Conservation (phyloP, 1,139 yeast genomes). For the Saccharomyces hybrid region DNA sequence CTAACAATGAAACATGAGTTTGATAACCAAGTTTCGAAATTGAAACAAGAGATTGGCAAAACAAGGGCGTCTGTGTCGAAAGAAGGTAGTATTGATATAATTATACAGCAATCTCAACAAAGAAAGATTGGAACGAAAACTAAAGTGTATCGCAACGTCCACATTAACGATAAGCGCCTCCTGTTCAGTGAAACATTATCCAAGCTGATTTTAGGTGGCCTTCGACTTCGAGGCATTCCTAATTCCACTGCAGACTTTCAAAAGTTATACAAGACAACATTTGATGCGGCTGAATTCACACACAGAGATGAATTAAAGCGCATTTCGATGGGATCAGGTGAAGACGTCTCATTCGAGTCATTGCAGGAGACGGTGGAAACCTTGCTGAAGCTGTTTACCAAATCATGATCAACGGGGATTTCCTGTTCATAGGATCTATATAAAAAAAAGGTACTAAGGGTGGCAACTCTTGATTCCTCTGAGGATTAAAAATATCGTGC, state of each 20-base stretch:
- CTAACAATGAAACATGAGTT: not conserved
- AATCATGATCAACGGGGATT: constrained; percentile 9
- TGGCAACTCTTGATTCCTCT: not conserved
- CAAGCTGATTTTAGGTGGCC: constrained; percentile 26
- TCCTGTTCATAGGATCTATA: not conserved
- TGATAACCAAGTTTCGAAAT: constrained; percentile 2
- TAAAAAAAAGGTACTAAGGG: not conserved
- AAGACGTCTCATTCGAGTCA: constrained; percentile 19
- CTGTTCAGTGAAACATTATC: constrained; percentile 27
- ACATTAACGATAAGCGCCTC: constrained; percentile 17
- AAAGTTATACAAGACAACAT: constrained; percentile 28
- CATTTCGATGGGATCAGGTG: constrained; percentile 6
- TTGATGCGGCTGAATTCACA: constrained; percentile 29
- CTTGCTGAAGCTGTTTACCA: constrained; percentile 21
- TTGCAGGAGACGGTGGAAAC: constrained; percentile 28
- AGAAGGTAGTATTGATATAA: constrained; percentile 14
- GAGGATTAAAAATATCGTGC: not conserved
- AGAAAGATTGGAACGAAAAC: constrained; percentile 10
- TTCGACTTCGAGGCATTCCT: constrained; percentile 28
- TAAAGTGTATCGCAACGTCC: constrained; percentile 13
- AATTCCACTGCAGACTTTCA: constrained; percentile 24
- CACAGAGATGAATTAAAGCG: constrained; percentile 21
- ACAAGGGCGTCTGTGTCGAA: not conserved
- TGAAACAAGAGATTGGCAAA: constrained; percentile 1
- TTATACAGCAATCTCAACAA: constrained; percentile 16